Evolutionary conservation across 306 rosid species (phyloP), one percentile per base, ranked within the genome.

Genomic region (Trifolium repens): DNA sequence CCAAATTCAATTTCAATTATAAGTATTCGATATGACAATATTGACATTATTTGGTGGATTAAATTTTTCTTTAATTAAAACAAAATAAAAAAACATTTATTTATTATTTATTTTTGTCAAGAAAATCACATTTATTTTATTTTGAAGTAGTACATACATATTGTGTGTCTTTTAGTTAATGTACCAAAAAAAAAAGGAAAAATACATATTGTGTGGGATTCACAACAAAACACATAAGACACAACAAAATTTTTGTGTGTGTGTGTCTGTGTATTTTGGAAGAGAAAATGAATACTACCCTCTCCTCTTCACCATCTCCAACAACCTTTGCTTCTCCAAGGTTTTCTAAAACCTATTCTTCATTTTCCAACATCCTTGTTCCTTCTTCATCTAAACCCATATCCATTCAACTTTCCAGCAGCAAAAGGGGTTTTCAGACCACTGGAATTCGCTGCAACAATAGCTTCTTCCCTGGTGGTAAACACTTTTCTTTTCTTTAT

Each of bases 401-500:
- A 57, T 61, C 43, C 63, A 12, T 77, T 40, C 68, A 85, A 49
- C 60, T 81, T 69, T 57, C 69, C 46, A 30, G 49, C 46, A 24
- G 53, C 62, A 24, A 35, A 13, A 80, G 66, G 77, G 86, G 66
- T 53, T 86, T 84, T 50, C 78, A 53, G 3, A 82, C 55, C 75
- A 39, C 74, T 34, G 52, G 55, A 69, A 37, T 87, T 35, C 82
- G 84, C 55, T 83, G 91, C 86, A 77, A 71, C 69, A 64, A 84
- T 70, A 79, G 74, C 86, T 43, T 80, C 79, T 60, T 72, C 71
- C 92, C 91, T 0, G 85, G 92, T 34, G 91, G 97, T 92, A 88
- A 60, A 17, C 3, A 1, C 5, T 62, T 79, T 26, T 40, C 8
- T 35, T 81, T 53, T 3, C 4, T 37, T 16, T 81, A 46, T 4